phyloP scores from a whole-genome alignment of 148 eudicot species.

The Nepenthes gracilis region DNA sequence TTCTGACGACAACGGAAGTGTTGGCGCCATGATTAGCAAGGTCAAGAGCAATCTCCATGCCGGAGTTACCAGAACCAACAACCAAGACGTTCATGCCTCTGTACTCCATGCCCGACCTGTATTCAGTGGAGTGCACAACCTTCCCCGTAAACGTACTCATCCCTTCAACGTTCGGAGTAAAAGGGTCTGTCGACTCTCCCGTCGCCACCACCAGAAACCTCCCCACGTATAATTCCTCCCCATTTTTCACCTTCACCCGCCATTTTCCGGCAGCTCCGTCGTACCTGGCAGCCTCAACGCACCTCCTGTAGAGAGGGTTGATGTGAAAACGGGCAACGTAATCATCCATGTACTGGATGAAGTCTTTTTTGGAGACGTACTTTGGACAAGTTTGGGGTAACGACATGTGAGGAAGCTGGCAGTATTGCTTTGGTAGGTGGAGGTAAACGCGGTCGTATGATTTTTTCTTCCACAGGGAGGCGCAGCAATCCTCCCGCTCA shows the following conservation, averaged over 20 bases:
- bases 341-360: slow-evolving; percentile 45
- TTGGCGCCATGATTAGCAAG: slow-evolving; percentile 39
- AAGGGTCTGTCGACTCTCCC: slow-evolving; percentile 55
- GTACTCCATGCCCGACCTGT: slow-evolving; percentile 41
- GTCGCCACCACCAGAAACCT: slow-evolving; percentile 71
- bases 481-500: slow-evolving; percentile 62
- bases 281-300: slow-evolving; percentile 34
- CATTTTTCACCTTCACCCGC: slow-evolving; percentile 24
- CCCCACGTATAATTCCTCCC: slow-evolving; percentile 37
- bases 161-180: slow-evolving; percentile 47
- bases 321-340: slow-evolving; percentile 51
- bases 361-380: slow-evolving; percentile 26
- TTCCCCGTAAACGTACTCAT: slow-evolving; percentile 42
- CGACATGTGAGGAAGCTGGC: slow-evolving; percentile 45
- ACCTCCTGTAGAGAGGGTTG: slow-evolving; percentile 27
- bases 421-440: slow-evolving; percentile 45
- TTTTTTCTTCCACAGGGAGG: slow-evolving; percentile 60
- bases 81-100: slow-evolving; percentile 44
- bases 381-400: slow-evolving; percentile 31
- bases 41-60: slow-evolving; percentile 76
- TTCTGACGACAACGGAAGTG: slow-evolving; percentile 57
- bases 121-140: slow-evolving; percentile 53
- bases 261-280: slow-evolving; percentile 28
- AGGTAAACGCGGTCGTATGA: slow-evolving; percentile 71
- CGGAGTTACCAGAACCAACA: slow-evolving; percentile 85